phyloP scores from a whole-genome alignment of 1,284 basidiomycete species.

The Papiliotrema flavescens region DNA sequence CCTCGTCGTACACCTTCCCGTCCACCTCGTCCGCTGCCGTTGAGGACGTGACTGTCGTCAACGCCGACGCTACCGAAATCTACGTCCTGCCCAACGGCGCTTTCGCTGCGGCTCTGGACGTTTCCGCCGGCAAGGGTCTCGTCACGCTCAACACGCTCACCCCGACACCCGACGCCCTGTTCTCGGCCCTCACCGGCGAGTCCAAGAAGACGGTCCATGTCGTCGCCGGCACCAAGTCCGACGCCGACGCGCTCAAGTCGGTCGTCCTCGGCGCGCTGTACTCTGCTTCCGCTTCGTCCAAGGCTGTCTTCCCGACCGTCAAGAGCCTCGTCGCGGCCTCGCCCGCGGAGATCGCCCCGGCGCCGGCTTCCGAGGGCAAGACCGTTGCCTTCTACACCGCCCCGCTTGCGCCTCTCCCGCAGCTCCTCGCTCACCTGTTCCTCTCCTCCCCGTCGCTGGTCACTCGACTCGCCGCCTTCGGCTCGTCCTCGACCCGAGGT shows the following conservation, averaged over 20 bases:
- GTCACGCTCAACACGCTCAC: conserved; percentile 40
- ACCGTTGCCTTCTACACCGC: conserved; percentile 50
- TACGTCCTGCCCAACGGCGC: conserved; percentile 36
- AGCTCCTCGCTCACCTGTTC: conserved; percentile 48
- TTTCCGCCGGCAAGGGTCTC: conserved; percentile 22
- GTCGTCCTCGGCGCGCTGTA: conserved; percentile 40
- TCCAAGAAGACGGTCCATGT: conserved; percentile 35
- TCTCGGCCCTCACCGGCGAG: conserved; percentile 27
- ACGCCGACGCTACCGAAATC: conserved; percentile 24
- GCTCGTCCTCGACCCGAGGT: conserved; percentile 42
- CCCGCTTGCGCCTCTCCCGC: conserved; percentile 42
- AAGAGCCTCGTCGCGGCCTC: conserved; percentile 35
- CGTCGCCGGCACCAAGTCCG: conserved; percentile 33
- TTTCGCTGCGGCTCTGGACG: conserved; percentile 24
- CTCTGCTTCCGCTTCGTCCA: conserved; percentile 41
- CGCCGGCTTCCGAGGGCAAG: conserved; percentile 35
- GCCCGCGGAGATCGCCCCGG: conserved; percentile 11
- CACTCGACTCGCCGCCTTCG: conserved; percentile 43
- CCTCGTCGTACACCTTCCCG: conserved; percentile 40
- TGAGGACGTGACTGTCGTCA: conserved; percentile 27
- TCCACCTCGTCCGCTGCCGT: conserved; percentile 17
- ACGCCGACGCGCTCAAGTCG: conserved; percentile 43
- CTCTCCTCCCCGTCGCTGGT: conserved; percentile 43
- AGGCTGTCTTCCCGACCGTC: conserved; percentile 39
- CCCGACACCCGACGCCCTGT: conserved; percentile 32